Base-by-base conservation (phyloP, 2,329 filamentous ascomycete genomes). In the Beauveria asiatica region DNA sequence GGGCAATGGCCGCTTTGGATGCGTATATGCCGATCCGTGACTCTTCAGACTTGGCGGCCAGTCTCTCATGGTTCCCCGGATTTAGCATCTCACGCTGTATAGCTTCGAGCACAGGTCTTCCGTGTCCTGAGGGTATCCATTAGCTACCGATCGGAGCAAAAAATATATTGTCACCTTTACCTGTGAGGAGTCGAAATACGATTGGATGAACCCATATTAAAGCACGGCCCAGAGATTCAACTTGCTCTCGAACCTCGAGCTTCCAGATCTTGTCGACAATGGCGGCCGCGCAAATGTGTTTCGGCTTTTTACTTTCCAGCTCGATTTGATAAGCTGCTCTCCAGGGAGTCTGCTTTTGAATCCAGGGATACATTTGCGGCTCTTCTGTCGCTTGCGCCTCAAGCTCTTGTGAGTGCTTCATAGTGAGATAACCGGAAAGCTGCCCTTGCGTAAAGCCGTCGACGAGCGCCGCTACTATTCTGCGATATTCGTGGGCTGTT, bases 371-470 rank as follows among this genome's bases (percentile, higher is more conserved):
- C 17, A 16, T 13, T 37, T 45, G 30, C 13, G 42, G n/a, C 42
- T 49, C 33, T 8, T 53, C 46, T 13, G 39, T n/a, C 21, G 41
- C 25, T 52, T 45, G n/a, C 21, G 17, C 30, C 39, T 51, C 42
- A 7, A 46, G 37, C 56, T 42, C 39, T n/a, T 21, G 25, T 11
- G 16, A 42, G 42, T 33, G 61, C 39, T 61, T 66, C 49, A 21
- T 60, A 39, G 8, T 64, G 23, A 78, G 65, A 61, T 84, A 85
- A 2, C 67, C 65, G 9, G 60, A 61, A 19, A 85, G 70, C 64
- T 84, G 82, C 0, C 65, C 41, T 0, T 61, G 66, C 0, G 79
- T 78, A 65, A 84, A 84, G 8, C 81, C 78, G 0, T 72, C 63
- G 13, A 68, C 51, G 6, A 84, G 70, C 3, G 66, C 63, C 1